Conservation (phyloP, 352 stramenopile genomes). For the Stephanocyclus meneghinianus region DNA sequence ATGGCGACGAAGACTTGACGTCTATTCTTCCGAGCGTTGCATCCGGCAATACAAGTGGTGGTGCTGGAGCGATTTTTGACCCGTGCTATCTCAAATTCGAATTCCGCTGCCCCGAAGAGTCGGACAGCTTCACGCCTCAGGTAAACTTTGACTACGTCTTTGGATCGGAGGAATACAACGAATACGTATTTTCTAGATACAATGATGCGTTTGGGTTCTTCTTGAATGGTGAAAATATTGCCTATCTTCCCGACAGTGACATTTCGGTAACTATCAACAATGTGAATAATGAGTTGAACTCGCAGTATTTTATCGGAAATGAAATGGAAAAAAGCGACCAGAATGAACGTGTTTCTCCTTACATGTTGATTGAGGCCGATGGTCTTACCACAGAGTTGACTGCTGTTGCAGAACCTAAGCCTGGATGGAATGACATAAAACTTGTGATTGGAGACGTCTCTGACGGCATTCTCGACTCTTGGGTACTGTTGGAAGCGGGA, state of each 20-base stretch:
- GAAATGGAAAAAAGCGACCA: constrained; percentile 1
- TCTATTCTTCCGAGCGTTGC: background rate
- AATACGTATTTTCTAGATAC: constrained; percentile 20
- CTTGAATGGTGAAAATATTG: constrained; percentile 51
- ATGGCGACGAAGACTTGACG: constrained; percentile 6
- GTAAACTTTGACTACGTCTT: constrained; percentile 44
- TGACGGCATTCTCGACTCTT: constrained; percentile 26
- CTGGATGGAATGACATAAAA: constrained; percentile 35
- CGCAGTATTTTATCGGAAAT: constrained; percentile 44
- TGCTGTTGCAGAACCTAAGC: constrained; percentile 3
- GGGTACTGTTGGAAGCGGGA: constrained; percentile 21
- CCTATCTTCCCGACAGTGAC: constrained; percentile 23
- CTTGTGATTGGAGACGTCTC: constrained; percentile 24
- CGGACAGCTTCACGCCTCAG: constrained; percentile 2
- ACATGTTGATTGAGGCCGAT: constrained; percentile 35
- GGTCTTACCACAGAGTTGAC: constrained; percentile 38
- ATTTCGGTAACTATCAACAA: constrained; percentile 43
- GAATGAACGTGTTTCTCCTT: background rate
- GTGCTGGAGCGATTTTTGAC: constrained; percentile 12
- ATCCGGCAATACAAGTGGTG: too few relatives aligned
- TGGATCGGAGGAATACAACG: constrained; percentile 47
- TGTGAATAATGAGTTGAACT: constrained; percentile 30
- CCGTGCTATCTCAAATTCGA: constrained; percentile 47
- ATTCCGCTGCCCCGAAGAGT: constrained; percentile 24
- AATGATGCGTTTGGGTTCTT: constrained; percentile 54